Evolutionary conservation across 2,329 filamentous ascomycete species (phyloP).

Genomic region (Colletotrichum abscissum): DNA sequence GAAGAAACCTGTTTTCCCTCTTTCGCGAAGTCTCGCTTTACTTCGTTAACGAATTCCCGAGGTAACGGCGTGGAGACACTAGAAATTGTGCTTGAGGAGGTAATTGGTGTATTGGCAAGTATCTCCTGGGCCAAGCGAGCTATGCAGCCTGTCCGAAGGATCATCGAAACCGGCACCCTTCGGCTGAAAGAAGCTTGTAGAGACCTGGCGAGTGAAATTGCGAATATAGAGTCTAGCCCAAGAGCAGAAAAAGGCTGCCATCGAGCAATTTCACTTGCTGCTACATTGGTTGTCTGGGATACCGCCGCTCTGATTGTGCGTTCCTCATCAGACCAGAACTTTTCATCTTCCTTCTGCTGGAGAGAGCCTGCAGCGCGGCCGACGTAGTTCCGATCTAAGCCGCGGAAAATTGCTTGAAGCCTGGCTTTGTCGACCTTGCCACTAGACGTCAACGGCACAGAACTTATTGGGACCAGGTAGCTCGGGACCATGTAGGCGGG

Average conservation of each 20-base stretch:
- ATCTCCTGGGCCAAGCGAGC: conserved; percentile 62
- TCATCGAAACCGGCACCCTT: conserved; percentile 72
- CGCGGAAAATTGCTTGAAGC: conserved; percentile 61
- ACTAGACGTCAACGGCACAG: conserved; percentile 77
- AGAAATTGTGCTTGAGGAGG: neutral
- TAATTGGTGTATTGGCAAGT: neutral
- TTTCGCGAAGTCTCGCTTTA: conserved; percentile 40
- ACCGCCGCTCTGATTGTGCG: conserved; percentile 65
- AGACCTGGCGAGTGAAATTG: conserved; percentile 74
- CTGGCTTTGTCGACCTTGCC: conserved; percentile 76
- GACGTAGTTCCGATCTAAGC: conserved; percentile 58
- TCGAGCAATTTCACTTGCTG: conserved; percentile 61
- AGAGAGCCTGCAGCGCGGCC: conserved; percentile 46
- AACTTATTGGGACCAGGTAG: conserved; percentile 75
- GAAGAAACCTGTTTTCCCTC: conserved; percentile 55
- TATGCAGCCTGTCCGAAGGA: conserved; percentile 78
- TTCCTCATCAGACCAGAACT: conserved; percentile 66
- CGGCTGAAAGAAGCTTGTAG: conserved; percentile 58
- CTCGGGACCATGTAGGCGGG: conserved; percentile 85
- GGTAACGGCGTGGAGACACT: neutral
- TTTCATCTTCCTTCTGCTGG: conserved; percentile 44
- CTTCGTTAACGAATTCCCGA: neutral
- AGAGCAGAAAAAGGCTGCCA: conserved; percentile 82
- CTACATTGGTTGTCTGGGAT: conserved; percentile 58
- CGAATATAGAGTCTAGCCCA: conserved; percentile 86